Conservation (phyloP, 495 filamentous ascomycete genomes). For the Bacidia gigantensis region DNA sequence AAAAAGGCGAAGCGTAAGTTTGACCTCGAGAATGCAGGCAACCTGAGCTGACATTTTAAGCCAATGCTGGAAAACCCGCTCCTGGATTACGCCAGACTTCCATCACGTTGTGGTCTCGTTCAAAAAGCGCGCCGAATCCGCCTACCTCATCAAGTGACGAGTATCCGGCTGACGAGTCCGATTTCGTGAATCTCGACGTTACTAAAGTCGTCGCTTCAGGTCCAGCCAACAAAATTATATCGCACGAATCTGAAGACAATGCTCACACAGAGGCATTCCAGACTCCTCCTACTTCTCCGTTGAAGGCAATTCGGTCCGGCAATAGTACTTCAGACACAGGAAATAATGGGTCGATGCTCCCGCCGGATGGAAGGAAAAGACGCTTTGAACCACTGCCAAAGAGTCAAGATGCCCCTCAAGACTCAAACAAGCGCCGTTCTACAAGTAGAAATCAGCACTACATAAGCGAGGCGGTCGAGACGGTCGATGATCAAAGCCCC, state of each 20-base stretch:
- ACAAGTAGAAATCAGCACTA: neutral
- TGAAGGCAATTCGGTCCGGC: no score
- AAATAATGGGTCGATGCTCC: no score
- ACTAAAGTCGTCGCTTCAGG: neutral
- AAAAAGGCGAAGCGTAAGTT: neutral
- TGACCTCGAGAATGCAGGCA: neutral
- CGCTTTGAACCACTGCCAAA: neutral
- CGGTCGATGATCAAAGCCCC: neutral
- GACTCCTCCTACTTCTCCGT: constrained; percentile 12
- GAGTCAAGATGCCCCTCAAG: neutral
- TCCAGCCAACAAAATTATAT: neutral
- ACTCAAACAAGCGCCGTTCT: neutral
- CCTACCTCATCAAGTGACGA: constrained; percentile 7
- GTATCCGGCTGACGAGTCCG: constrained; percentile 3
- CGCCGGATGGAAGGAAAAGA: neutral
- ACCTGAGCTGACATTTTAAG: neutral
- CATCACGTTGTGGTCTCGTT: constrained; percentile 4
- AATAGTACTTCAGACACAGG: no score
- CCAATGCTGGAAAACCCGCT: neutral
- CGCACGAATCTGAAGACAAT: neutral
- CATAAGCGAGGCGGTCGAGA: neutral
- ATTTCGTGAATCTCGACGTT: neutral
- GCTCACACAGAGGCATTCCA: constrained; percentile 1
- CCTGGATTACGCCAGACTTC: neutral
- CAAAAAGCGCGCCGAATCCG: constrained; percentile 4